phyloP scores from a whole-genome alignment of 2,329 filamentous ascomycete genomes.

The Gnomoniopsis sp. region DNA sequence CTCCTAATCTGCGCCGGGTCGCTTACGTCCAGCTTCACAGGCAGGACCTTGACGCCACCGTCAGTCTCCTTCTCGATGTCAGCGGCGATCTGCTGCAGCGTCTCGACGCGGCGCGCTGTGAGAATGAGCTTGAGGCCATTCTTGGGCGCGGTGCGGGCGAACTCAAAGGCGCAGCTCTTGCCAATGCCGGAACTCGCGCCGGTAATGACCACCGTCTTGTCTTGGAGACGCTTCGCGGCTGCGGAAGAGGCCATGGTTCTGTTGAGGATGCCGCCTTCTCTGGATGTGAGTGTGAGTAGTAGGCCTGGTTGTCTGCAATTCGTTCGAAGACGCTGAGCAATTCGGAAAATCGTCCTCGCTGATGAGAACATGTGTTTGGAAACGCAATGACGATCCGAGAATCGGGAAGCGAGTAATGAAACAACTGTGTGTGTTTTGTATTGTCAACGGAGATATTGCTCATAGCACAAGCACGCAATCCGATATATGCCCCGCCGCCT shows the following conservation, averaged over 20 bases:
- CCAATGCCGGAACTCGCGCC: slow-evolving; percentile 94
- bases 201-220: slow-evolving; percentile 90
- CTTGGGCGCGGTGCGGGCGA: slow-evolving; percentile 78
- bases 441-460: slow-evolving; percentile 1
- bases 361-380: slow-evolving; percentile 9
- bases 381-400: background rate
- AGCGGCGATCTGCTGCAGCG: slow-evolving; percentile 69
- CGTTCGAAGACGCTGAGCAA: slow-evolving; percentile 7
- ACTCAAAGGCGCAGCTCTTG: slow-evolving; percentile 78
- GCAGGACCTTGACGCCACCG: slow-evolving; percentile 74
- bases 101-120: slow-evolving; percentile 82
- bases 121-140: slow-evolving; percentile 78
- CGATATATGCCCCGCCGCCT: background rate
- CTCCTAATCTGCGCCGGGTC: slow-evolving; percentile 68
- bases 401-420: background rate
- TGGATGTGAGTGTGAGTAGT: background rate
- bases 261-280: background rate
- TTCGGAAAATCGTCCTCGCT: slow-evolving; percentile 7
- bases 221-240: slow-evolving; percentile 77
- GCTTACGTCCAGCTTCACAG: slow-evolving; percentile 84
- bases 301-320: background rate
- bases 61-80: slow-evolving; percentile 77
- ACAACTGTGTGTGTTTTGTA: background rate
- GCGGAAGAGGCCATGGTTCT: slow-evolving; percentile 55
- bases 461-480: slow-evolving; percentile 11